phyloP scores from a whole-genome alignment of 768 basidiomycete genomes.

The Mycena kentingensis region DNA sequence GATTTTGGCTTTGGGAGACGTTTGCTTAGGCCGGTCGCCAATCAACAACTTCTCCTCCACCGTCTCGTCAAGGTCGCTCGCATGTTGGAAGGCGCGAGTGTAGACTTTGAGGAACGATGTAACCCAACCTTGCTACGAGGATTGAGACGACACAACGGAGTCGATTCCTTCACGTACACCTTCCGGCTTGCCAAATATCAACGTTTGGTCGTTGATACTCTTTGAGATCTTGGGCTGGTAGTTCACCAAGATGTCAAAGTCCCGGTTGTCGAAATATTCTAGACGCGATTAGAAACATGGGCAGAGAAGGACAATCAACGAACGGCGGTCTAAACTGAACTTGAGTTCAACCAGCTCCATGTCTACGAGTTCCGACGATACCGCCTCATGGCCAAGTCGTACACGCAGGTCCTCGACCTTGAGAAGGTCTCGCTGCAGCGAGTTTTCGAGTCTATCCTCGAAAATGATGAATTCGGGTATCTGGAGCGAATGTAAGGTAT shows the following conservation, averaged over 20 bases:
- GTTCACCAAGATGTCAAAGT: constrained; percentile 75
- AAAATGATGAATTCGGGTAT: constrained; percentile 85
- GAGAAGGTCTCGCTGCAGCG: constrained; percentile 79
- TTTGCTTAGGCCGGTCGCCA: constrained; percentile 76
- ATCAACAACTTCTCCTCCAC: constrained; percentile 82
- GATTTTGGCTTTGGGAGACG: constrained; percentile 48
- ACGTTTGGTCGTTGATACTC: constrained; percentile 66
- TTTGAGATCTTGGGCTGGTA: constrained; percentile 64
- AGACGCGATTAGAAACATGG: constrained; percentile 2
- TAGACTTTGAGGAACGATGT: constrained; percentile 73
- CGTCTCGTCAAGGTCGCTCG: constrained; percentile 77
- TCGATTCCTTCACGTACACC: constrained; percentile 50
- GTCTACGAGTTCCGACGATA: constrained; percentile 72
- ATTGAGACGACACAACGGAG: constrained; percentile 1
- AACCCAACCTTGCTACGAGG: constrained; percentile 68
- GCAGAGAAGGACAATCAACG: constrained; percentile 25
- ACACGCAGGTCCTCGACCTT: constrained; percentile 86
- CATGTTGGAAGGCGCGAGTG: constrained; percentile 74
- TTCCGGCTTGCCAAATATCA: constrained; percentile 62
- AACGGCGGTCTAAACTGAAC: constrained; percentile 77
- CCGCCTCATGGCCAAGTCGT: constrained; percentile 73
- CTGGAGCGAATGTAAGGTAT: constrained; percentile 35
- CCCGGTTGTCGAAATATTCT: constrained; percentile 87
- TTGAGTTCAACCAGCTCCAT: constrained; percentile 84
- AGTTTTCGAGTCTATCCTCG: constrained; percentile 79